phyloP scores from a whole-genome alignment of 2,329 filamentous ascomycete species.

The Pseudocercospora fijiensis region DNA sequence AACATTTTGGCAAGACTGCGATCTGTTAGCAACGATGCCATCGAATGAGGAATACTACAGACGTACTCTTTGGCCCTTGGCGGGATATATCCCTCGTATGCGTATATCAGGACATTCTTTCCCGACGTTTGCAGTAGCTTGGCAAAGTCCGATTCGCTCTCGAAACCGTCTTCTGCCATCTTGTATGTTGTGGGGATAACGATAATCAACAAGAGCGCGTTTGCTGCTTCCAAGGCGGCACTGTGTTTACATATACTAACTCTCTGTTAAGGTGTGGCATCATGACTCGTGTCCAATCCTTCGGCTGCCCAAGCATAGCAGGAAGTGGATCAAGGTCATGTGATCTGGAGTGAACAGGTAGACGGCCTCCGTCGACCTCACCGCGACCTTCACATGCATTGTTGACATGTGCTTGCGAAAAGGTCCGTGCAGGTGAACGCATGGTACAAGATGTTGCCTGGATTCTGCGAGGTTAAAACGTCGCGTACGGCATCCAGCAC shows the following conservation, averaged over 20 bases:
- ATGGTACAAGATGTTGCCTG: background rate
- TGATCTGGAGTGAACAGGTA: background rate
- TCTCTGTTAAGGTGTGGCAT: background rate
- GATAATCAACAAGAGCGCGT: background rate
- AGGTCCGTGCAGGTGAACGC: background rate
- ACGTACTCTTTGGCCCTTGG: conserved; percentile 35
- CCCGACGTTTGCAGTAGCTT: conserved; percentile 33
- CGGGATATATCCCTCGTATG: conserved; percentile 31
- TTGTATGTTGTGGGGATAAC: background rate
- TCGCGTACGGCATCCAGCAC: background rate
- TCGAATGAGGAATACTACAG: too few relatives aligned
- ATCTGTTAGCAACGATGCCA: background rate
- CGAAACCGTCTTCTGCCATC: conserved; percentile 32
- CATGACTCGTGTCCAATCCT: background rate
- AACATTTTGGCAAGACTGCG: conserved; percentile 34
- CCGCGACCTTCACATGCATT: background rate
- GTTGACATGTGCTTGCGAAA: background rate
- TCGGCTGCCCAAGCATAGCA: background rate
- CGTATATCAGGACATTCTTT: conserved; percentile 38
- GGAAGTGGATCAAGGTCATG: background rate
- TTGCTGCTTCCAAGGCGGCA: background rate
- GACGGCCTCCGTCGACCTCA: too few relatives aligned
- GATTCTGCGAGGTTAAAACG: background rate
- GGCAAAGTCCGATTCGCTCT: conserved; percentile 36
- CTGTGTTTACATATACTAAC: background rate